These are phyloP conservation scores for Calocybe indica DNA, from an alignment of 768 basidiomycete genomes.

Conservation along the genomic window DNA sequence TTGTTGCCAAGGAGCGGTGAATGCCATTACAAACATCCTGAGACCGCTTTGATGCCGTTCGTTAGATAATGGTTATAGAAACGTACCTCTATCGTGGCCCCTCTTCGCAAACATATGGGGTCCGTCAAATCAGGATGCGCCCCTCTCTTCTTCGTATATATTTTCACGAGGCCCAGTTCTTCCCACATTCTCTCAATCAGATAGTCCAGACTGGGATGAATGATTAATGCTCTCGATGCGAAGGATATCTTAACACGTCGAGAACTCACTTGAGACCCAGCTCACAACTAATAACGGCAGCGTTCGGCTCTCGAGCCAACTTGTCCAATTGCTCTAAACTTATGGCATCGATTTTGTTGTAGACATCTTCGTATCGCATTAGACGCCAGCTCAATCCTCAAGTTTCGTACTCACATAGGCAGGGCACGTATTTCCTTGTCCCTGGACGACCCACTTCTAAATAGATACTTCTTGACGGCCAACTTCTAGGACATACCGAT, in stretches of 20 bases:
- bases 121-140: conserved; percentile 87
- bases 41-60: background rate
- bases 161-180: conserved; percentile 74
- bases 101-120: conserved; percentile 85
- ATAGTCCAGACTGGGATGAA: conserved; percentile 50
- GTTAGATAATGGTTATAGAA: background rate
- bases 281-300: conserved; percentile 96
- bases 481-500: conserved; percentile 49
- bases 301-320: conserved; percentile 72
- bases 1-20: conserved; percentile 81
- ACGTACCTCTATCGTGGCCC: conserved; percentile 84
- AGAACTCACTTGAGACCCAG: conserved; percentile 76
- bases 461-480: background rate
- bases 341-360: conserved; percentile 94
- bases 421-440: conserved; percentile 92
- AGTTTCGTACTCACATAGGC: conserved; percentile 58
- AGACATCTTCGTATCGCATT: conserved; percentile 54
- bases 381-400: background rate
- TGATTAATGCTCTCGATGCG: conserved; percentile 5
- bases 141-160: conserved; percentile 98
- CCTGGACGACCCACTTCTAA: conserved; percentile 35
- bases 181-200: conserved; percentile 77
- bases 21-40: conserved; percentile 90
- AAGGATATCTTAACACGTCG: background rate
- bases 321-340: conserved; percentile 81